Evolutionary conservation across 352 stramenopile genomes (phyloP), one percentile per base, ranked within the genome.

Genomic region (Phytophthora sp.): DNA sequence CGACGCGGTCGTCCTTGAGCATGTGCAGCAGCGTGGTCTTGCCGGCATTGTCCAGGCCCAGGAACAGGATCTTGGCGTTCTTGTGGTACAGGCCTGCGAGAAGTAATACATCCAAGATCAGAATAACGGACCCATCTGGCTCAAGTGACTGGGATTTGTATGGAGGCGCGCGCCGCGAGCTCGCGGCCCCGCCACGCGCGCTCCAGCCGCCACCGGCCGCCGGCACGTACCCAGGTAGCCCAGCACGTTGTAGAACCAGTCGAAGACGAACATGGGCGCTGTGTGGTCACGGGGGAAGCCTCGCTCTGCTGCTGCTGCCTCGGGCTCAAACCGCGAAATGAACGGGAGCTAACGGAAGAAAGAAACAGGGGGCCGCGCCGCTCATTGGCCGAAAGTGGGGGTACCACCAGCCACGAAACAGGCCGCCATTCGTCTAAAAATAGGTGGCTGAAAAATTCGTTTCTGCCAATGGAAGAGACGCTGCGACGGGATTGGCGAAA

Each of bases 1-100:
- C 94, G 15, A 99, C 94, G 58, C 96, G 84, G 79, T 98, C 97
- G 55, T 99, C 97, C 90, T 99, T 99, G 24, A 99, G 89, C 97
- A 99, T 99, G 85, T 99, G 97, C 54, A 99, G 80, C 31, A 99
- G 80, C 23, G 98, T 99, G 11, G 98, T 99, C 83, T 99, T 99
- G 70, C 98, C 98, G 42, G 98, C 98, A 86, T 99, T 99, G 78
- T 99, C 98, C 24, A 99, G 79, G 23, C 98, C 98, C 23, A 99
- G 76, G 83, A 99, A 99, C 34, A 99, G 74, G 75, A 99, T 99
- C 84, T 99, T 99, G 66, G 97, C 98, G 76, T 99, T 99, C 87
- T 99, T 99, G 84, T 99, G 97, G 81, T 99, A 99, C 51, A 99
- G 87, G 44, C 98, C 98, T 99, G 48, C 12, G n/a, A 58, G 43